Conservation (phyloP, 139 green algal species). For the Tetradesmus lagerheimii region DNA sequence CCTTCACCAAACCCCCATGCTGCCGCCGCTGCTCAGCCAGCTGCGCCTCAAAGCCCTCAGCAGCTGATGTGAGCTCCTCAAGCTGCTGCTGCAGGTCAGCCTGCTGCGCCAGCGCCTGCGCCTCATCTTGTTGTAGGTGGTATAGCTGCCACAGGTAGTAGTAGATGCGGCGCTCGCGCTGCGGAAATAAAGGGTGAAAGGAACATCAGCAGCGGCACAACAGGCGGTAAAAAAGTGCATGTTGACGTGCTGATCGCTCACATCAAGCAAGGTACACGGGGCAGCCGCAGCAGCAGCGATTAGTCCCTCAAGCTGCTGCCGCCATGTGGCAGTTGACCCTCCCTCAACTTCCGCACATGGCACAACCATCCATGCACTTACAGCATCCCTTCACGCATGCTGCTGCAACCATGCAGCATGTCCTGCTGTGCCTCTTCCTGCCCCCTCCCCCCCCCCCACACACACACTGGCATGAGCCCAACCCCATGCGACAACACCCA, state of each 20-base stretch:
- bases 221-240: too few relatives aligned
- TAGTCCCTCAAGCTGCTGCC: too few relatives aligned
- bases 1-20: conserved; percentile 54
- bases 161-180: conserved; percentile 64
- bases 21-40: conserved; percentile 18
- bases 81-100: conserved; percentile 42
- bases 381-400: neutral
- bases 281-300: neutral
- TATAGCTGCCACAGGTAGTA: conserved; percentile 89
- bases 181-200: neutral
- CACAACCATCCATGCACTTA: neutral
- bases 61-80: neutral
- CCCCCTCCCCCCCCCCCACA: too few relatives aligned
- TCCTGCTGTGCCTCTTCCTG: neutral
- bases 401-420: neutral
- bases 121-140: conserved; percentile 67
- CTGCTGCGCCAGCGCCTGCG: conserved; percentile 58
- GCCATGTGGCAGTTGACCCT: too few relatives aligned
- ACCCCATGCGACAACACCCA: too few relatives aligned
- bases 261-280: too few relatives aligned
- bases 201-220: neutral
- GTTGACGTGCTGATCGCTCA: too few relatives aligned
- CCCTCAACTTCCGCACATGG: too few relatives aligned
- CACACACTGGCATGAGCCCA: too few relatives aligned
- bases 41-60: conserved; percentile 42